Conservation (phyloP, 768 basidiomycete genomes). For the Baorangia bicolor region DNA sequence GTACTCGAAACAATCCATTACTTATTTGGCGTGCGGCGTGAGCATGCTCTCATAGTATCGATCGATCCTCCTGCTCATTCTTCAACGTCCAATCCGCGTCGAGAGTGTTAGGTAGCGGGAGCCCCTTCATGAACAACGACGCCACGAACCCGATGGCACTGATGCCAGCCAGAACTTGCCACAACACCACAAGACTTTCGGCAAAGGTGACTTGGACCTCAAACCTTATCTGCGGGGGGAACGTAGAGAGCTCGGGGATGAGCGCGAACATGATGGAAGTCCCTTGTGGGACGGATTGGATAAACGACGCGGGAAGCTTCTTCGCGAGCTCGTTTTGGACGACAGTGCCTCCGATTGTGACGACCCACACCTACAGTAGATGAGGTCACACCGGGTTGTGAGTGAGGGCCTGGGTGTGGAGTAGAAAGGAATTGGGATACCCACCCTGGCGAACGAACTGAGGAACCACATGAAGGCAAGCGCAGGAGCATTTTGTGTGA, state of each 20-base stretch:
- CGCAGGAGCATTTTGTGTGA: too few species aligned
- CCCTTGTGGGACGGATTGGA: constrained; percentile 35
- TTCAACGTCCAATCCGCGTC: not conserved
- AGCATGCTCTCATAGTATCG: too few species aligned
- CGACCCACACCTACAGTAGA: constrained; percentile 43
- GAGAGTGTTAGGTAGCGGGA: not conserved
- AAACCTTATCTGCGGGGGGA: constrained; percentile 33
- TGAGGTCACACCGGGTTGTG: not conserved
- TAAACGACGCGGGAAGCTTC: constrained; percentile 40
- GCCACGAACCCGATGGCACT: not conserved
- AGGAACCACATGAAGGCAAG: too few species aligned
- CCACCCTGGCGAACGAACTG: too few species aligned
- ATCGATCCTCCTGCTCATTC: too few species aligned
- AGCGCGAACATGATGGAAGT: constrained; percentile 43
- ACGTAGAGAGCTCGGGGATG: constrained; percentile 41
- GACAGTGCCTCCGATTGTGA: constrained; percentile 45
- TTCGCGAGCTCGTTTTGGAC: constrained; percentile 47
- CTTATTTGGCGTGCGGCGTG: too few species aligned
- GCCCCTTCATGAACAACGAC: too few species aligned
- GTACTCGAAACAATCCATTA: too few species aligned
- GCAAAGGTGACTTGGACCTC: constrained; percentile 43
- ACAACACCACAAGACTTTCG: constrained; percentile 37
- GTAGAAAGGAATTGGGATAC: too few species aligned
- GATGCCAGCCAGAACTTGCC: constrained; percentile 43
- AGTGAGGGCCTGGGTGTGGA: not conserved